Base-by-base conservation (phyloP, 1,284 basidiomycete species). In the Malassezia equina region DNA sequence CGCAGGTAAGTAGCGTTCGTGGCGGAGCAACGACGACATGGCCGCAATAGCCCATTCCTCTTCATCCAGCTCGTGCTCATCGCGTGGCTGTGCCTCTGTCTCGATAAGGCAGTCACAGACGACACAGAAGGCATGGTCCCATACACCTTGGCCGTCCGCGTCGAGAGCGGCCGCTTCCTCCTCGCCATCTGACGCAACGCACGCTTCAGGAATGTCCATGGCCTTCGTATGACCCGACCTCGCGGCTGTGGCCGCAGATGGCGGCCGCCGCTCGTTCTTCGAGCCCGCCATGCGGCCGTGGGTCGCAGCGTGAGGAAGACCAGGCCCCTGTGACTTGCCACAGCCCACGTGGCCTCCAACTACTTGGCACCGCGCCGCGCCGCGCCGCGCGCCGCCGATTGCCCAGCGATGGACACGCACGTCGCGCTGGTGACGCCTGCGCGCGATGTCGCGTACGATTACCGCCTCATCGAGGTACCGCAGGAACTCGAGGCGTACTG, bases 391-490 rank as follows among this genome's bases (percentile, higher is more conserved):
- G 21, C 40, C 17, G 23, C 17, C 39, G 17, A n/a, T n/a, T n/a
- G n/a, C 9, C 7, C 6, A 4, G 13, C 23, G 23, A 27, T 24
- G 40, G 40, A 42, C 21, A 27, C 44, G 44, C 44, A 28, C 44
- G 29, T 51, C 15, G n/a, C 47, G 42, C 33, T 55, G 8, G 48
- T 51, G 41, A 50, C 55, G 21, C 34, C 31, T 19, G 47, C 42
- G 32, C 25, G 24, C 24, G 8, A 34, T n/a, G 47, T 11, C 11
- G 9, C 24, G 28, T 32, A 34, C 33, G 25, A 60, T 21, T 64
- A 64, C 34, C 52, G 59, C 23, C 51, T 67, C 31, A 51, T 67
- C 3, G 65, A 67, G 42, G 51, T 67, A 7, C 63, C 65, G 1
- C 57, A 60, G 41, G 63, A 65, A 36, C 58, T 67, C 9, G 51